Evolutionary conservation across 2,329 filamentous ascomycete species (phyloP).

Genomic region (Penicillium crustosum): DNA sequence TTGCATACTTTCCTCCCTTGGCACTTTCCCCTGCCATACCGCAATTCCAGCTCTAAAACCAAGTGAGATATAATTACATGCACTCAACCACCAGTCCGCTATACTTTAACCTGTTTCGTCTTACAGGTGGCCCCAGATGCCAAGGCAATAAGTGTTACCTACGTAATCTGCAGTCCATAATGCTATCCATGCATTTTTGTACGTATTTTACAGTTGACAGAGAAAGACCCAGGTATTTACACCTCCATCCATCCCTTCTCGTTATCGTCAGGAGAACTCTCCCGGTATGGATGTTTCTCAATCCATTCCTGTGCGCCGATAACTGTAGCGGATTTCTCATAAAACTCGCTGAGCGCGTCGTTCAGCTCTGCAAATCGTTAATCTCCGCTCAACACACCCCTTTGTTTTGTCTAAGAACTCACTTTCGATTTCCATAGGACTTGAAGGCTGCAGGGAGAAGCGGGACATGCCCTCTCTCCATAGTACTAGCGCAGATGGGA

Average conservation of each 20-base stretch:
- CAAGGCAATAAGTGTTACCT: not conserved
- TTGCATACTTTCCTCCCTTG: not conserved
- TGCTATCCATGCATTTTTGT: not conserved
- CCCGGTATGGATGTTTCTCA: constrained; percentile 7
- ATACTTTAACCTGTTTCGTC: not conserved
- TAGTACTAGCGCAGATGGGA: constrained; percentile 5
- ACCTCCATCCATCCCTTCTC: constrained; percentile 7
- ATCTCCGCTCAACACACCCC: not conserved
- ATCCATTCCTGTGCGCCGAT: constrained; percentile 10
- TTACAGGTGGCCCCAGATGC: not conserved
- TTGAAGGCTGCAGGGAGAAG: constrained; percentile 9
- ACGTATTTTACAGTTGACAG: not conserved
- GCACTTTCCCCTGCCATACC: not conserved
- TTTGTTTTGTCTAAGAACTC: not conserved
- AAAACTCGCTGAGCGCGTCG: constrained; percentile 5
- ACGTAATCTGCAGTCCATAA: not conserved
- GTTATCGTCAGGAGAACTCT: constrained; percentile 5
- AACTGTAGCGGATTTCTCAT: not conserved
- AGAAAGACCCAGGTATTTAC: not conserved
- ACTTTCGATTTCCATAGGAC: constrained; percentile 7
- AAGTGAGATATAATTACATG: not conserved
- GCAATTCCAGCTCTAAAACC: too few relatives aligned
- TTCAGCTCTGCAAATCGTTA: constrained; percentile 5
- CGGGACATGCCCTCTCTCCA: constrained; percentile 8
- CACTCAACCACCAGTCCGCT: not conserved